A percentile compares a stretch with the other conserved stretches of the same genome.
Conservation (phyloP, 345 rosid species). For the Dovyalis caffra region DNA sequence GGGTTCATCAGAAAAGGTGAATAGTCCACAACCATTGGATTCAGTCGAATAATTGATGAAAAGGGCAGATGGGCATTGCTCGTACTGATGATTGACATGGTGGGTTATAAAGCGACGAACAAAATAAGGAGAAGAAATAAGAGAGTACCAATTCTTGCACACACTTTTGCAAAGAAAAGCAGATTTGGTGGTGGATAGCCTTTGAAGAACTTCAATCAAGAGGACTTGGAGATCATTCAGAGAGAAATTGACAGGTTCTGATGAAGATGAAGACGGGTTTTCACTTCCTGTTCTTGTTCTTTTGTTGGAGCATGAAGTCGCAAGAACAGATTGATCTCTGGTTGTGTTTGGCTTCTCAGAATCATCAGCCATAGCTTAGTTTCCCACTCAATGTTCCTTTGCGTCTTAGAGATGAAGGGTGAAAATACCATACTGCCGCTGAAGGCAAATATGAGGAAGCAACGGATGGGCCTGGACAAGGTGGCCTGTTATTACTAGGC, state of each 20-base stretch:
- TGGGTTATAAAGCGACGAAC: neutral
- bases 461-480: no score
- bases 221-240: constrained; percentile 15
- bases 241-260: neutral
- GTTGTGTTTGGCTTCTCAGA: no score
- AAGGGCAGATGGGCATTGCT: neutral
- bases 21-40: neutral
- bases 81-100: neutral
- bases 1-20: neutral
- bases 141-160: neutral
- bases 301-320: no score
- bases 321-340: no score
- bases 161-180: no score
- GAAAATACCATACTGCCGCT: no score
- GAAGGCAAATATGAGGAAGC: no score
- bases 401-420: no score
- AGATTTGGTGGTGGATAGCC: neutral
- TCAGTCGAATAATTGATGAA: neutral
- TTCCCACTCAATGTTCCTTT: no score
- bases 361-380: no score
- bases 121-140: neutral
- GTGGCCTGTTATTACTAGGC: no score
- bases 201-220: neutral
- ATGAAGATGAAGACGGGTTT: neutral
- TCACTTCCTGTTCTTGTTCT: no score